Evolutionary conservation across 208 protist species (phyloP), one percentile per base, ranked within the genome.

Genomic region (Leishmania aethiopica): DNA sequence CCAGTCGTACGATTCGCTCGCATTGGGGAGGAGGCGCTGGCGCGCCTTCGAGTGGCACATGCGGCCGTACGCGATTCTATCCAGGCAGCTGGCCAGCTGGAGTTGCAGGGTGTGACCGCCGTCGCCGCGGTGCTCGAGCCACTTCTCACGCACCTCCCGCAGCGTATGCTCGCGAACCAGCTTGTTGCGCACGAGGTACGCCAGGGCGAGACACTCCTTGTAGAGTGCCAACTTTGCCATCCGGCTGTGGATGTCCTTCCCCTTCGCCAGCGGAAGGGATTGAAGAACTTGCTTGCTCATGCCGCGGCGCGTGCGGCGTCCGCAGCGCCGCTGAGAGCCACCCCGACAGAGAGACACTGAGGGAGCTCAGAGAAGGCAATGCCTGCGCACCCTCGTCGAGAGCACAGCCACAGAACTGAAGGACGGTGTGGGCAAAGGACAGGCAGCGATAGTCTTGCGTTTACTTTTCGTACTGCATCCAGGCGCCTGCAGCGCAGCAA

Each of bases 131-230:
- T 93, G 89, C 57, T 95, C 91, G 17, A 81, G 73, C 93, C 95
- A 98, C 78, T 96, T 95, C 40, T 91, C 89, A 1, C 92, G 89
- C 47, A 98, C 90, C 82, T 98, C 93, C 2, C 75, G 78, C 47
- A 98, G 77, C 25, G 93, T 96, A 82, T 95, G 92, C 69, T 93
- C 81, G 0, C 90, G 92, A n/a, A 93, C 81, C 3, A 95, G 81
- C 25, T 85, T 85, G 81, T 98, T 93, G 4, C 88, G 57, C 37
- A 98, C 88, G 22, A 91, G 84, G 35, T 81, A 80, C 17, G 90
- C 95, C 10, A 98, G 85, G 3, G 93, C 93, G 28, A 98, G 86
- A 72, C 95, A 98, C 77, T 98, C 93, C 80, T 97, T 96, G 82
- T 97, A 98, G 3, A 98, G 83, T 0, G 88, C 91, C 37, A 96